Base-by-base conservation (phyloP, 2,329 filamentous ascomycete species). In the Diaporthe citriasiana region DNA sequence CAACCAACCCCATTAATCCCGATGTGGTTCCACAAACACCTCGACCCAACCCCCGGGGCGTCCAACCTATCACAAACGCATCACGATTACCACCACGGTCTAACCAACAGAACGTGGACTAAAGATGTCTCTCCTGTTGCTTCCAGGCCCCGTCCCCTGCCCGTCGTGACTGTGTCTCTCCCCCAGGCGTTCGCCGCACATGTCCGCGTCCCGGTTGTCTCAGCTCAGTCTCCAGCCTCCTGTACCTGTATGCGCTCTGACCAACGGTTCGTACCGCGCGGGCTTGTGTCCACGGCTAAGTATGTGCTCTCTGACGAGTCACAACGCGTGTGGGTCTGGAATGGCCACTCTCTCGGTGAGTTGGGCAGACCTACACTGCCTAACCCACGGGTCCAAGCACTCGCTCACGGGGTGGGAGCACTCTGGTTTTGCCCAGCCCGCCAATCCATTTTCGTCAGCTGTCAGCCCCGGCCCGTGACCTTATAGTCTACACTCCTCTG, bases 241-340 rank as follows among this genome's bases (percentile, higher is more conserved):
- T 35, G 27, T 45, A 17, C 22, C n/a, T n/a, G n/a, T n/a, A 42
- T 42, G 35, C 45, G 80, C 80, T 78, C 75, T 79, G 80, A 73
- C 80, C 79, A 82, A 76, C 65, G 25, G 72, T 73, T 73, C 66
- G 72, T 73, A 59, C 45, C 63, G 33, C 30, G 35, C n/a, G 38
- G 35, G 60, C 51, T 10, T 17, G 47, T 50, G n/a, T 38, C 45
- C 63, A 53, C 66, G 19, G n/a, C 57, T 55, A 13, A 13, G 27
- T 9, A 40, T 38, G n/a, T 38, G 27, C 60, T 55, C 59, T 65
- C 27, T 71, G 65, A 71, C 72, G 66, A 73, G 72, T 73, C 72
- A 60, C 47, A 63, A 63, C 19, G 25, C 33, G 33, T 40, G 33
- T 51, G 63, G 63, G 33, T 68, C 63, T 53, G 63, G 63, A 53